phyloP scores from a whole-genome alignment of 495 filamentous ascomycete genomes.

The Talaromyces liani region DNA sequence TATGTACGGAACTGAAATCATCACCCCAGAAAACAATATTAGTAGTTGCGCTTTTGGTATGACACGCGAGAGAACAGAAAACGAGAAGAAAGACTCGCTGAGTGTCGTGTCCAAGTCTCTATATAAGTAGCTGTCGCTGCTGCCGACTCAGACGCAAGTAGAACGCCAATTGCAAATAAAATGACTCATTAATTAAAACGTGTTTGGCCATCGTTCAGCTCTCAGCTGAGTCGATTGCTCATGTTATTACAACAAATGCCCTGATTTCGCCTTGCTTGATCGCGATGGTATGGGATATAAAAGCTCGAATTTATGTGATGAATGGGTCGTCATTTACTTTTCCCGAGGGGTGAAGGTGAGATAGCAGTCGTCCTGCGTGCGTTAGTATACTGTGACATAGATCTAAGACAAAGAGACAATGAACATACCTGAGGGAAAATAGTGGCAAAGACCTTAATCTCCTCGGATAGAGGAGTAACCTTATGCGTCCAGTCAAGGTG shows the following conservation, averaged over 20 bases:
- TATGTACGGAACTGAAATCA: not conserved
- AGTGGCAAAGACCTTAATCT: slow-evolving; percentile 97
- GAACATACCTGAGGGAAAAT: slow-evolving; percentile 86
- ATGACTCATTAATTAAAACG: not conserved
- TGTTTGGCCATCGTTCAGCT: not conserved
- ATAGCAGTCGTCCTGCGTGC: slow-evolving; percentile 43
- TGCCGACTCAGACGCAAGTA: not conserved
- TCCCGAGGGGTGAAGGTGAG: slow-evolving; percentile 42
- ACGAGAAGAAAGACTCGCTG: not conserved
- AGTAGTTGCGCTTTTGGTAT: not conserved
- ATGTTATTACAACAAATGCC: not conserved
- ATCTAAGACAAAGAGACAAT: not conserved
- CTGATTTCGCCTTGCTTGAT: not conserved
- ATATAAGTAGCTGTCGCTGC: not conserved
- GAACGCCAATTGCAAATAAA: not conserved
- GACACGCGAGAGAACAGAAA: not conserved
- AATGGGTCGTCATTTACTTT: not conserved
- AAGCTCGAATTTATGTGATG: not conserved
- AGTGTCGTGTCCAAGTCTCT: slow-evolving; percentile 1
- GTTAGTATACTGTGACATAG: slow-evolving; percentile 4
- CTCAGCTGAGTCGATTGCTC: not conserved
- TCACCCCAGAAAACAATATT: not conserved
- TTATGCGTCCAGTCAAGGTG: slow-evolving; percentile 87
- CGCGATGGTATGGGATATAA: not conserved
- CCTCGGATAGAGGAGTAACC: slow-evolving; percentile 70